Base-by-base conservation (phyloP, 495 filamentous ascomycete genomes). In the Podospora australis region DNA sequence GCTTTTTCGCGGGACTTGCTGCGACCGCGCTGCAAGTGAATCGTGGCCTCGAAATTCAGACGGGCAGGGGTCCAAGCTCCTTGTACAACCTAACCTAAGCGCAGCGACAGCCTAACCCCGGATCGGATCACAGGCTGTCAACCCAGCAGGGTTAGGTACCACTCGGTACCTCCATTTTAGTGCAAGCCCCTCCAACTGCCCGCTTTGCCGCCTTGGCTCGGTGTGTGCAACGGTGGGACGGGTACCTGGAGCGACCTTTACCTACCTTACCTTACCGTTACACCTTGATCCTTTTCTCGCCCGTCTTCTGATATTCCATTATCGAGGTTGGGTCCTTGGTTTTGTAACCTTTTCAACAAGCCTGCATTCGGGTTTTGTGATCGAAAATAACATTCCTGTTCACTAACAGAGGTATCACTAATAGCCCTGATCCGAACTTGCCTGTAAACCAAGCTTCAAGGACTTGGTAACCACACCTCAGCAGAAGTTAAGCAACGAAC, bases 21-120 rank as follows among this genome's bases (percentile, higher is more conserved):
- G 42, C n/a, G 5, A 17, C 32, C 32, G 14, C 4, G 7, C 6
- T 13, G 20, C 30, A 54, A 49, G 52, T 64, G 57, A 65, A 65
- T 65, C 62, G 62, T 67, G 64, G 64, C 64, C 64, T 67, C 60
- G 52, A 65, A 58, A 61, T 51, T 42, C 20, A 43, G 48, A n/a
- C 30, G 42, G 23, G 44, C 51, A 50, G 46, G 50, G 52, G 61
- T 52, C 57, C 19, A 60, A 60, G 60, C 60, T 63, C 48, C 54
- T 20, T 17, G 24, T 39, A 29, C 14, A 19, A 8, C 16, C 30
- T 24, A n/a, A 39, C 10, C 24, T 20, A 39, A 19, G n/a, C 29
- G 24, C 19, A 6, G 6, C 6, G 26, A 35, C 52, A 38, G 48
- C 38, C 43, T 34, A 57, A 57, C 45, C 50, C 50, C 50, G 46